Base-by-base conservation (phyloP, 148 eudicot species). In the Rheum nobile region DNA sequence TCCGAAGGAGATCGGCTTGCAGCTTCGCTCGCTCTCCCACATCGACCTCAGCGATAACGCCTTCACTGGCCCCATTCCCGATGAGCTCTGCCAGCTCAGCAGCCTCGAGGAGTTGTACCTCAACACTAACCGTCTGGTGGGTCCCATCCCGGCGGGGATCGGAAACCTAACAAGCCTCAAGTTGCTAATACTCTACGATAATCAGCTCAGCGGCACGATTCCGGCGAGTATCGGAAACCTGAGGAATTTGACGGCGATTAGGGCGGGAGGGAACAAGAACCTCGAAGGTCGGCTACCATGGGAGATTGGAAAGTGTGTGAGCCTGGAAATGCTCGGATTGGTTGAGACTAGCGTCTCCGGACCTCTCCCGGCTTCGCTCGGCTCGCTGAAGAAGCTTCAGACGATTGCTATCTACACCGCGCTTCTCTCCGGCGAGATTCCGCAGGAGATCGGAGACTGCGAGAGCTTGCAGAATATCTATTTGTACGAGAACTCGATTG, bases 331-430 rank as follows among this genome's bases (percentile, higher is more conserved):
- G 88, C 70, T 93, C 14, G 98, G 98, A 4, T 41, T 93, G 28
- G 98, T 97, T 4, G 98, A 93, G 72, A 93, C 98, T 24, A 88
- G 92, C 82, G 75, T 93, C 4, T 93, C 98, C 0, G 97, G 98
- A 0, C 80, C 85, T 16, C 67, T 93, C 12, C 98, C 98, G 12
- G 34, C 88, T 0, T 78, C 87, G 2, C 63, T 93, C 22, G 97
- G 98, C 68, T 82, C 72, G 32, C 80, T 93, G 28, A 89, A 93
- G 54, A 91, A 86, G 37, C 92, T 93, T 70, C 81, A 91, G 35
- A 93, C 98, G 0, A 47, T 93, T 0, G 97, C 97, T 1, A 39
- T 93, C 14, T 93, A 93, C 85, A 88, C 97, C 0, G 52, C 98
- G 5, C 82, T 93, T 14, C 81, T 91, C 77, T 91, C 98, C 48